Evolutionary conservation across 108 stramenopile species (phyloP), one percentile per base, ranked within the genome.

Genomic region (Nitzschia sp.): DNA sequence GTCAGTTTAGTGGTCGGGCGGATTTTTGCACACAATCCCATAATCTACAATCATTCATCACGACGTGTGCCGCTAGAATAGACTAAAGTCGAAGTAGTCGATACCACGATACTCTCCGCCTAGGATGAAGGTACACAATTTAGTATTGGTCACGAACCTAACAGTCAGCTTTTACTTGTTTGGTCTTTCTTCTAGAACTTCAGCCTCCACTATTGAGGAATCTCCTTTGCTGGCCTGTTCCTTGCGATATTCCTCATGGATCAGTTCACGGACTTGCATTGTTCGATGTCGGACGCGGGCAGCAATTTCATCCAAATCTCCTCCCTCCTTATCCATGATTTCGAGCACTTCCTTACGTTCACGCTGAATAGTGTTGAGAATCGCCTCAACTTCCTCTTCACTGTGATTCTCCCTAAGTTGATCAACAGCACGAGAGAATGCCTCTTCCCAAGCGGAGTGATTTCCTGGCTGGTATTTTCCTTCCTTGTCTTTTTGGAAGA

Each of bases 311-410:
- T 85, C 86, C 22, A 90, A 21, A 77, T 87, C 86, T 8, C 89
- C 88, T 51, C 91, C 91, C 41, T 89, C 87, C 62, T 75, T 78
- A 29, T 86, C 78, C 70, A 92, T 57, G 42, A 92, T 88, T 25
- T 88, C 73, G 38, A 86, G 46, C 8, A 89, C 88, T 63, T 92
- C 91, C 44, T 84, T 66, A 51, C 79, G 65, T 70, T 92, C 91
- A 39, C 81, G 54, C 51, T 69, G 80, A n/a, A 92, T 70, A 10
- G 86, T 88, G 41, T 74, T 78, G 62, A 87, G 55, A 41, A 92
- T 88, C 14, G 88, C 88, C 53, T 87, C 83, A 14, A 88, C 85
- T 68, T 92, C 86, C 67, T 92, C 85, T 1, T 78, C 60, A 29
- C 74, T 77, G 46, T 88, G 83, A 44, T 77, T 75, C 63, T 88